A percentile compares a stretch with the other conserved stretches of the same genome.
Evolutionary conservation across 805 yeast species (phyloP).

Genomic region (Starmera amethionina): DNA sequence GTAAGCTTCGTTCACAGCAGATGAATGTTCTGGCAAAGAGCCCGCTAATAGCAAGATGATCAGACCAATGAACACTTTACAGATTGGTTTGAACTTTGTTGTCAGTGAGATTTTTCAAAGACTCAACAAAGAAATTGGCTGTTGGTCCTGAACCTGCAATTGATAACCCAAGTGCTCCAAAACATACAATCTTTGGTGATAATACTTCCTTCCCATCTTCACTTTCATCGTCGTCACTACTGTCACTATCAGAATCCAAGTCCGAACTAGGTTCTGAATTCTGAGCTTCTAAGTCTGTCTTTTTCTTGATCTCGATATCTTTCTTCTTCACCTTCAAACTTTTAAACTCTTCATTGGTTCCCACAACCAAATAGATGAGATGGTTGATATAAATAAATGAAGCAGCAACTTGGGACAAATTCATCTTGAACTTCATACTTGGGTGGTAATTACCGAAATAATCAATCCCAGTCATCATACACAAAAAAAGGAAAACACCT

Average conservation of each 20-base stretch:
- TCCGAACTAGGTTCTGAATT: neutral
- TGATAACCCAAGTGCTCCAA: conserved; percentile 13
- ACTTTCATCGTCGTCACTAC: neutral
- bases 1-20: conserved; percentile 12
- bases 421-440: conserved; percentile 9
- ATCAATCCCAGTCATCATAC: conserved; percentile 11
- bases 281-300: conserved; percentile 3
- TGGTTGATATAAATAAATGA: conserved; percentile 13
- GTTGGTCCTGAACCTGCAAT: conserved; percentile 14
- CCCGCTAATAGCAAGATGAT: conserved; percentile 16
- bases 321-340: conserved; percentile 4
- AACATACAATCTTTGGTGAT: conserved; percentile 11
- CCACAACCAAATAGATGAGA: conserved; percentile 10
- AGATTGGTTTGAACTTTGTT: conserved; percentile 11
- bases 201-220: conserved; percentile 2
- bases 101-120: conserved; percentile 12
- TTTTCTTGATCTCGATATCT: conserved; percentile 2
- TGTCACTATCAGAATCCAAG: neutral
- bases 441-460: conserved; percentile 8
- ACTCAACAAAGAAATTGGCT: conserved; percentile 16
- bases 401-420: conserved; percentile 13
- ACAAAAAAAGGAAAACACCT: conserved; percentile 12
- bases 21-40: conserved; percentile 15
- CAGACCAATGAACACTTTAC: conserved; percentile 14
- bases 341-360: conserved; percentile 15